Evolutionary conservation across 345 rosid genomes (phyloP).

Genomic region (Hibiscus tridactylites): DNA sequence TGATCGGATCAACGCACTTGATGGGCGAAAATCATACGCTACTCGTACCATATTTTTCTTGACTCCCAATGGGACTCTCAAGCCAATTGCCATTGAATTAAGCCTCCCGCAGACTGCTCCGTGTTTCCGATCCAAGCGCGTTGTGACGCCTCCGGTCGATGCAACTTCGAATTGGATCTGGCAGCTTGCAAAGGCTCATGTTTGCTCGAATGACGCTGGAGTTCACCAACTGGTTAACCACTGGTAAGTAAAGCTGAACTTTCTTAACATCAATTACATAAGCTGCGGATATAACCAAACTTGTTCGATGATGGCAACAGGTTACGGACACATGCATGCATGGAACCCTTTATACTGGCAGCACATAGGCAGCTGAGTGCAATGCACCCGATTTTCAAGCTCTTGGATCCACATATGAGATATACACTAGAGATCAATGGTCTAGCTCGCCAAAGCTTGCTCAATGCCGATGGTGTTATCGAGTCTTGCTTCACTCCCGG

Average conservation of each 20-base stretch:
- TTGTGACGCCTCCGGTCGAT: constrained; percentile 68
- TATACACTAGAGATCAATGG: constrained; percentile 89
- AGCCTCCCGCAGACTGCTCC: constrained; percentile 52
- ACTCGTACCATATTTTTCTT: constrained; percentile 77
- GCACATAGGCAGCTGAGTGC: constrained; percentile 96
- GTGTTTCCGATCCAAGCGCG: constrained; percentile 47
- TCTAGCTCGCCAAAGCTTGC: constrained; percentile 65
- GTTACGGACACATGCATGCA: constrained; percentile 78
- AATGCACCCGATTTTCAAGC: constrained; percentile 91
- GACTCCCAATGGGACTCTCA: constrained; percentile 66
- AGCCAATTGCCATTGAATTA: constrained; percentile 88
- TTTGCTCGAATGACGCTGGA: constrained; percentile 86
- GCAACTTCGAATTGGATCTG: constrained; percentile 83
- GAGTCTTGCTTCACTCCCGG: constrained; percentile 93
- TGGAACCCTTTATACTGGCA: constrained; percentile 89
- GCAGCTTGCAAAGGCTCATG: constrained; percentile 96
- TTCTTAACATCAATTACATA: too few relatives aligned
- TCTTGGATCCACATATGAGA: constrained; percentile 93
- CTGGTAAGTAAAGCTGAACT: constrained; percentile 18
- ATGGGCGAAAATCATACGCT: constrained; percentile 84
- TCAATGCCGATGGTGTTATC: constrained; percentile 80
- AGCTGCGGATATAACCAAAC: too few relatives aligned
- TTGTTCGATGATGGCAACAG: too few relatives aligned
- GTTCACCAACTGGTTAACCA: constrained; percentile 91
- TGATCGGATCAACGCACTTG: constrained; percentile 68